These are phyloP conservation scores for Thermochaetoides thermophila DNA, from an alignment of 495 filamentous ascomycete genomes.

Conservation along the genomic window DNA sequence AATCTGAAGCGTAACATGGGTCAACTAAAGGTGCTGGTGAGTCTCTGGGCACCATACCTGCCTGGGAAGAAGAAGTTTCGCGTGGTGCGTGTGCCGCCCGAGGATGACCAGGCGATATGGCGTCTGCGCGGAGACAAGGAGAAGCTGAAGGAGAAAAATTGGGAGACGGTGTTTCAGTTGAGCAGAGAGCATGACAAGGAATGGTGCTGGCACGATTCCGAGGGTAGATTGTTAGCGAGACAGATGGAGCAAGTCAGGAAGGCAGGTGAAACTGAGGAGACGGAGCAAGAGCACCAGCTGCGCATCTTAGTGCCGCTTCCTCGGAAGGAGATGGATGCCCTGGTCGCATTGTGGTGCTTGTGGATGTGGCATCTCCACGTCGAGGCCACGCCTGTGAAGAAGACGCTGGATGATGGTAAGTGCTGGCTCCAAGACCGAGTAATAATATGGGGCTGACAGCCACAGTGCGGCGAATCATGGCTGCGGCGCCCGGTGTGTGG, in stretches of 20 bases:
- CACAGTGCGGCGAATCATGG: too few relatives aligned
- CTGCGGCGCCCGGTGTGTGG: too few relatives aligned
- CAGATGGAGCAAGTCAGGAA: constrained; percentile 10
- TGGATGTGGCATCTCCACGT: constrained; percentile 17
- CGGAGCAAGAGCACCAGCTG: constrained; percentile 5
- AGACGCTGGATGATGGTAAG: constrained; percentile 6
- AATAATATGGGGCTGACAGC: too few relatives aligned
- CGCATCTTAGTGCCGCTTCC: constrained; percentile 14
- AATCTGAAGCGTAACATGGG: constrained; percentile 11
- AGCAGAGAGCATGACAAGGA: constrained; percentile 7
- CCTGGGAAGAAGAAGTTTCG: too few relatives aligned
- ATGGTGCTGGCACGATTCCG: constrained; percentile 15
- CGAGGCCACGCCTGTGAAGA: neutral
- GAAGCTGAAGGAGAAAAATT: neutral
- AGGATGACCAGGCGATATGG: too few relatives aligned
- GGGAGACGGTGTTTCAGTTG: neutral
- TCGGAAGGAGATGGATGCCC: constrained; percentile 13
- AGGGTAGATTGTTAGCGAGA: constrained; percentile 14
- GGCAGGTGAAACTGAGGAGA: neutral
- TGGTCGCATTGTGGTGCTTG: constrained; percentile 23
- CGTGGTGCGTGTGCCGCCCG: too few relatives aligned
- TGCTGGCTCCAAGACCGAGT: too few relatives aligned
- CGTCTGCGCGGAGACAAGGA: too few relatives aligned
- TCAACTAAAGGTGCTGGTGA: neutral
- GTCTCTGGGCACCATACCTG: too few relatives aligned